Evolutionary conservation across 257 asterid species (phyloP).

Genomic region (Datura wrightii): DNA sequence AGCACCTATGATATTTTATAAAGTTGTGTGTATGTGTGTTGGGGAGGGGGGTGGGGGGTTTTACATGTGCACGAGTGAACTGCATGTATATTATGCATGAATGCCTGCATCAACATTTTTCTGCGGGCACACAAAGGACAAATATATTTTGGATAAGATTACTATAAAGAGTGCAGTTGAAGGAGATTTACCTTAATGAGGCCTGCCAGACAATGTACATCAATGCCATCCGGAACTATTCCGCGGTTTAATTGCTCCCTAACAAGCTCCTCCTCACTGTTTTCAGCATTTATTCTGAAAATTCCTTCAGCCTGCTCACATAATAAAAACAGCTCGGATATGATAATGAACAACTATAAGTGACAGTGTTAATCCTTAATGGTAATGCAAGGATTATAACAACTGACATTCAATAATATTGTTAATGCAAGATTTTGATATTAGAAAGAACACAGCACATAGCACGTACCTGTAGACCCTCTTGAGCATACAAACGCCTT

Average conservation of each 20-base stretch:
- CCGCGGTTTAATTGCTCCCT: constrained; percentile 92
- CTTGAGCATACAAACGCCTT: constrained; percentile 77
- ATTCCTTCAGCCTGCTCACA: constrained; percentile 90
- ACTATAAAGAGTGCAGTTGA: neutral
- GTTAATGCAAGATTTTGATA: neutral
- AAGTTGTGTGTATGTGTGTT: neutral
- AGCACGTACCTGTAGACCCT: constrained; percentile 77
- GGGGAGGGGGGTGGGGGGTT: no score
- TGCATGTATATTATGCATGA: neutral
- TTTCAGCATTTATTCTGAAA: constrained; percentile 93
- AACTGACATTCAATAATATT: neutral
- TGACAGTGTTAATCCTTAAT: neutral
- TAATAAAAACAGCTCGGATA: constrained; percentile 31
- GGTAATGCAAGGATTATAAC: neutral
- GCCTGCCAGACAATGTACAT: constrained; percentile 96
- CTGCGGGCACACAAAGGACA: neutral
- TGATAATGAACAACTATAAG: constrained; percentile 11
- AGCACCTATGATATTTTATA: neutral
- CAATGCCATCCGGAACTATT: constrained; percentile 81
- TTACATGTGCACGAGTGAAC: neutral
- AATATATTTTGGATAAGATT: neutral
- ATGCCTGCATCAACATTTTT: constrained; percentile 5
- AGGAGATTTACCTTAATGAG: constrained; percentile 71
- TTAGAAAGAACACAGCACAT: neutral
- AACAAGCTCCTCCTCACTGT: constrained; percentile 95